Evolutionary conservation across 2,329 filamentous ascomycete species (phyloP), one percentile per base, ranked within the genome.

Genomic region (Erysiphe neolycopersici): DNA sequence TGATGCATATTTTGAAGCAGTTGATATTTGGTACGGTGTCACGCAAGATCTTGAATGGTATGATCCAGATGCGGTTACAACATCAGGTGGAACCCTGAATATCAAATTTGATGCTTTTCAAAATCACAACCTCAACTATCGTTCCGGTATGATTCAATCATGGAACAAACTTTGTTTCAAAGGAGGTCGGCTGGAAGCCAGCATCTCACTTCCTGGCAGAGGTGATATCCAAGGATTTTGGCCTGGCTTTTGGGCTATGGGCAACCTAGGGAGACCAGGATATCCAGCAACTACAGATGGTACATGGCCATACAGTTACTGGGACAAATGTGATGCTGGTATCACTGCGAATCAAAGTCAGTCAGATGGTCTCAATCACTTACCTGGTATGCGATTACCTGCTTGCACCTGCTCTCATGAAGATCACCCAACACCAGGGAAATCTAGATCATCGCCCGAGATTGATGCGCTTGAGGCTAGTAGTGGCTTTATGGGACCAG

Each of bases 201-300:
- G 72, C 52, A 71, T 80, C 43, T 80, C 76, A 4, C 61, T 81
- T 5, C 76, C 76, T 13, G 76, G 76, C 14, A 60, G 64, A 40
- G 76, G 76, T 39, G 72, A 79, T 48, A 67, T 71, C 13, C 65
- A 71, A 44, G 76, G 76, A 45, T 76, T 80, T 58, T 81, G 76
- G 76, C 76, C 76, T 37, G 76, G 76, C 58, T 77, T 79, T 58
- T 81, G 76, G 76, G 65, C 74, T 0, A 79, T 81, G 73, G 76
- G 76, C 4, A 81, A 81, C 52, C 64, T 81, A 18, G 76, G 71
- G 33, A 66, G 76, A 49, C 72, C 76, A 22, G 76, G 76, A 12
- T 78, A 78, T 56, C 65, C 71, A 30, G 69, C 73, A 10, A 78
- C 75, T 1, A 80, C 75, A 0, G 76, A 81, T 48, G 76, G 76